Conservation (phyloP, 345 rosid species). For the Eucalyptus grandis region DNA sequence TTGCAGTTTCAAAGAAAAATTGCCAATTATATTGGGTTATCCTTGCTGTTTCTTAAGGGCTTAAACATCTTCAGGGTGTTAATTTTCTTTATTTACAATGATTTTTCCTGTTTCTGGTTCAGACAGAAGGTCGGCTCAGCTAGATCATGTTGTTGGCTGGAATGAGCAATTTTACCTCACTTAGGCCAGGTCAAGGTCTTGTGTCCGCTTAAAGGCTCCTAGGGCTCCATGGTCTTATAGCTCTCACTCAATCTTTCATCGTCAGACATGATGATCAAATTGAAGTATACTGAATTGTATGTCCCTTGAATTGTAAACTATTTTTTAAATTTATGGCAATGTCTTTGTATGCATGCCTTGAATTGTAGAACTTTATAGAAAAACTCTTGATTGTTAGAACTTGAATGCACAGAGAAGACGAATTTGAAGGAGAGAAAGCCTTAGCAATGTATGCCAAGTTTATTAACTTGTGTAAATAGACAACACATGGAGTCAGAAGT, state of each 20-base stretch:
- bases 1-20: neutral
- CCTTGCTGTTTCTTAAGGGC: neutral
- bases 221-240: neutral
- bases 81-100: neutral
- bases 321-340: neutral
- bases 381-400: neutral
- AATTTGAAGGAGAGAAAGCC: neutral
- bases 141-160: neutral
- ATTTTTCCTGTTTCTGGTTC: neutral
- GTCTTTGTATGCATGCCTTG: neutral
- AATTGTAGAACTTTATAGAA: neutral
- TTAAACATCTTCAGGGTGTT: neutral
- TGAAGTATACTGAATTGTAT: neutral
- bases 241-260: neutral
- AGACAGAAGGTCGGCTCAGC: neutral
- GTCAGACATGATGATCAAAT: neutral
- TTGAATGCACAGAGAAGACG: neutral
- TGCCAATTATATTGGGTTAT: neutral
- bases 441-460: neutral
- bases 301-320: neutral
- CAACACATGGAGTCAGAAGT: neutral
- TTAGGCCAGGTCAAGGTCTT: neutral
- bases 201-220: neutral
- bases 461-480: neutral
- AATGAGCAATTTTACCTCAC: neutral